phyloP scores from a whole-genome alignment of 345 rosid species.

The Gossypioides kirkii region DNA sequence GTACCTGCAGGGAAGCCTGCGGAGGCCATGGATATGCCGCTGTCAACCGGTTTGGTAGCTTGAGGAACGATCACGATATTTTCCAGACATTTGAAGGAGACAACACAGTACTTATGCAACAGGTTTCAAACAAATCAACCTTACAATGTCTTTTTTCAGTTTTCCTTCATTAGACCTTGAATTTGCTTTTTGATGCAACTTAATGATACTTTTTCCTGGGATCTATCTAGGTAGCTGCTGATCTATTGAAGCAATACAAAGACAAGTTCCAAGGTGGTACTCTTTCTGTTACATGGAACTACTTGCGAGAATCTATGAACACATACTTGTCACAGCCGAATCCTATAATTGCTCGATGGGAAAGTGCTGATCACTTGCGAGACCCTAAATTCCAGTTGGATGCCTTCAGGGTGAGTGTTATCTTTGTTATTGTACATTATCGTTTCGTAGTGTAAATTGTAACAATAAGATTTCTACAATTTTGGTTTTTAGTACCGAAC shows the following conservation, averaged over 20 bases:
- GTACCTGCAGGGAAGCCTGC: constrained; percentile 90
- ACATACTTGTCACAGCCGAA: constrained; percentile 85
- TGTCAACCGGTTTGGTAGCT: constrained; percentile 88
- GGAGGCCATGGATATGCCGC: constrained; percentile 99
- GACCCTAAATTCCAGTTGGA: constrained; percentile 93
- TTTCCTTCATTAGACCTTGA: neutral
- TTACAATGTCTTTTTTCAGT: constrained; percentile 16
- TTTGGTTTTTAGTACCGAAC: constrained; percentile 71
- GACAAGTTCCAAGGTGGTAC: constrained; percentile 96
- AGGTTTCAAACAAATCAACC: constrained; percentile 7
- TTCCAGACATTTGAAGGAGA: constrained; percentile 74
- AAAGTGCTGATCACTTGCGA: constrained; percentile 82
- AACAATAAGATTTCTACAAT: neutral
- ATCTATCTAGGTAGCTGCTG: constrained; percentile 85
- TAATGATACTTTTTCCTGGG: neutral
- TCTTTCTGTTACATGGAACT: constrained; percentile 89
- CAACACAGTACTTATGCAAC: constrained; percentile 45
- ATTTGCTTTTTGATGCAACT: neutral
- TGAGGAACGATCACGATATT: constrained; percentile 74
- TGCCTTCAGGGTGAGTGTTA: constrained; percentile 82
- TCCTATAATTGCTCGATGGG: constrained; percentile 94
- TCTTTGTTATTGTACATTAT: neutral
- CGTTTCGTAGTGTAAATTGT: neutral
- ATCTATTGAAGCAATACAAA: constrained; percentile 80
- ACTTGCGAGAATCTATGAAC: constrained; percentile 90